These are phyloP conservation scores for Melanogaster broomeanus DNA, from an alignment of 768 basidiomycete species.

Conservation along the genomic window DNA sequence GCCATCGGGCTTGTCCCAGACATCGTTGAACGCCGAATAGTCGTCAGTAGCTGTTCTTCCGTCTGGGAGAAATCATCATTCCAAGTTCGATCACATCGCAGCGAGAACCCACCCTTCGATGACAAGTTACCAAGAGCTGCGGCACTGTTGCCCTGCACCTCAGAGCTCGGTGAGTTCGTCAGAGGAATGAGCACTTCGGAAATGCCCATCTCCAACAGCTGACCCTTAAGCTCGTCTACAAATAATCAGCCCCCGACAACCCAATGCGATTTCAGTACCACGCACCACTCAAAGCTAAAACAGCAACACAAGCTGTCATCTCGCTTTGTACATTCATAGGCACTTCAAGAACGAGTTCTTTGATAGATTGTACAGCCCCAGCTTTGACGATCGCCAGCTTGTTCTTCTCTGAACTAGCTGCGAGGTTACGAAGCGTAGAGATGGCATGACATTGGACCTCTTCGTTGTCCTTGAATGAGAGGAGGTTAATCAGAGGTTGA, in stretches of 20 bases:
- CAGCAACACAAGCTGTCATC: conserved; percentile 99
- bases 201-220: conserved; percentile 96
- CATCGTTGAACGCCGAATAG: conserved; percentile 95
- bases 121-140: conserved; percentile 97
- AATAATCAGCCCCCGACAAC: conserved; percentile 4
- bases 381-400: conserved; percentile 98
- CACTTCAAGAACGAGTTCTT: conserved; percentile 92
- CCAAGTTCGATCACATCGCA: background rate
- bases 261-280: background rate
- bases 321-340: conserved; percentile 98
- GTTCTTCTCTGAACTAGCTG: conserved; percentile 97
- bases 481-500: conserved; percentile 90
- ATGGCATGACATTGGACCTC: conserved; percentile 99
- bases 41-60: conserved; percentile 79
- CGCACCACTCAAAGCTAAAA: conserved; percentile 91
- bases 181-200: conserved; percentile 96
- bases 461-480: conserved; percentile 99
- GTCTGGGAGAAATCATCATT: conserved; percentile 45
- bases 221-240: conserved; percentile 93
- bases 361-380: conserved; percentile 95
- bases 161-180: conserved; percentile 93
- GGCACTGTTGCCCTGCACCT: conserved; percentile 98
- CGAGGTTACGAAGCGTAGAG: conserved; percentile 93
- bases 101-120: conserved; percentile 71
- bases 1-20: conserved; percentile 97